Evolutionary conservation across 2,329 filamentous ascomycete genomes (phyloP).

Genomic region (Grosmannia serpens): DNA sequence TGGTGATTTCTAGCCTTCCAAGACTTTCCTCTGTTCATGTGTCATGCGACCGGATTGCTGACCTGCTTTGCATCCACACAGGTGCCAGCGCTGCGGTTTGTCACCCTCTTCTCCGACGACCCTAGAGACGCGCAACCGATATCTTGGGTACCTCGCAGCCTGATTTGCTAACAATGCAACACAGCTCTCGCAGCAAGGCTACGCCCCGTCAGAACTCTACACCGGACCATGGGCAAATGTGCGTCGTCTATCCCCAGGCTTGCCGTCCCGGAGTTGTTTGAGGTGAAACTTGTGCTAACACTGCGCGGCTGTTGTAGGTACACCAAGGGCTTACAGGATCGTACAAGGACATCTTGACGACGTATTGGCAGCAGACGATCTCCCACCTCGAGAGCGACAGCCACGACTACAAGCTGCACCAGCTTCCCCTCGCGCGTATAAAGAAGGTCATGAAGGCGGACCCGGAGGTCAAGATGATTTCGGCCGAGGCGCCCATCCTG

Average conservation of each 20-base stretch:
- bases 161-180: conserved; percentile 9
- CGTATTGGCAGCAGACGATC: conserved; percentile 98
- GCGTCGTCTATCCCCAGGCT: conserved; percentile 19
- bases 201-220: conserved; percentile 86
- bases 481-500: conserved; percentile 90
- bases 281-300: conserved; percentile 9
- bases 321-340: conserved; percentile 88
- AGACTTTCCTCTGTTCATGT: background rate
- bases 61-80: conserved; percentile 20
- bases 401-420: conserved; percentile 97
- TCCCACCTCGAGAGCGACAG: conserved; percentile 88
- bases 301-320: conserved; percentile 45
- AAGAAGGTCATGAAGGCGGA: conserved; percentile 99
- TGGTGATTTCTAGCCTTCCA: conserved; percentile 37
- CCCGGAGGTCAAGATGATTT: conserved; percentile 99
- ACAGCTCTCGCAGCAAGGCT: conserved; percentile 76
- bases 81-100: conserved; percentile 59
- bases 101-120: conserved; percentile 13
- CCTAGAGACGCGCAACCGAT: background rate
- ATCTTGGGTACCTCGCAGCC: background rate
- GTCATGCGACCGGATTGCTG: conserved; percentile 12
- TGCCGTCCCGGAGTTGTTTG: background rate
- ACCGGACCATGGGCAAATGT: conserved; percentile 94
- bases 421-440: conserved; percentile 91
- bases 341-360: conserved; percentile 94